Percentiles rank a stretch among this genome's conserved stretches.
Evolutionary conservation across 768 basidiomycete genomes (phyloP).

Genomic region (Lactifluus hygrophoroides): DNA sequence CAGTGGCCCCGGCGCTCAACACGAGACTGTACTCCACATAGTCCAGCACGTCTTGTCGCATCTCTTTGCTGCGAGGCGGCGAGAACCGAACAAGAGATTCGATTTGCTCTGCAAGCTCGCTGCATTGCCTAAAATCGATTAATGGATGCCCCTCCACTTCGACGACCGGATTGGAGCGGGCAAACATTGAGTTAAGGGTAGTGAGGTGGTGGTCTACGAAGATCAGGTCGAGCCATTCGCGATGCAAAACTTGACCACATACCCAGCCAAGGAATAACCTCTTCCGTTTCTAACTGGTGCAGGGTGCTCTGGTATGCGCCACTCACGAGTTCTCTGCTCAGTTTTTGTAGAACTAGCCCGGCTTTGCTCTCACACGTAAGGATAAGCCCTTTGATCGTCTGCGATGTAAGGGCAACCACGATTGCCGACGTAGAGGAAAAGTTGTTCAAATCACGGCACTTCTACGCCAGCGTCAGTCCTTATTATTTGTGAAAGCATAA

Average conservation of each 20-base stretch:
- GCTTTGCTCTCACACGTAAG: constrained; percentile 10
- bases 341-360: background rate
- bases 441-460: constrained; percentile 4
- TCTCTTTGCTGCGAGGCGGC: background rate
- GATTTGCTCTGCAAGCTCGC: constrained; percentile 4
- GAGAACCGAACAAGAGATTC: constrained; percentile 1
- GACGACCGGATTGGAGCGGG: background rate
- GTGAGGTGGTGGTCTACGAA: constrained; percentile 2
- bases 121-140: background rate
- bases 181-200: background rate
- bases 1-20: background rate
- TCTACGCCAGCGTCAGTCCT: background rate
- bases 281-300: background rate
- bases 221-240: background rate
- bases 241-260: background rate
- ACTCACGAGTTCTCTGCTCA: background rate
- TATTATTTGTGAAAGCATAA: background rate
- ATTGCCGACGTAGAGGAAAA: constrained; percentile 9
- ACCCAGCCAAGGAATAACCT: constrained; percentile 11
- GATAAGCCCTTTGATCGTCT: background rate
- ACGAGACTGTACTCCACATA: constrained; percentile 6
- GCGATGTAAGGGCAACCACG: constrained; percentile 1
- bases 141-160: constrained; percentile 1
- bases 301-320: background rate
- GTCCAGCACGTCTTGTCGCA: background rate